A percentile compares a stretch with the other conserved stretches of the same genome.
phyloP scores from a whole-genome alignment of 106 monocot species.

The Alisma plantagoaquatica region DNA sequence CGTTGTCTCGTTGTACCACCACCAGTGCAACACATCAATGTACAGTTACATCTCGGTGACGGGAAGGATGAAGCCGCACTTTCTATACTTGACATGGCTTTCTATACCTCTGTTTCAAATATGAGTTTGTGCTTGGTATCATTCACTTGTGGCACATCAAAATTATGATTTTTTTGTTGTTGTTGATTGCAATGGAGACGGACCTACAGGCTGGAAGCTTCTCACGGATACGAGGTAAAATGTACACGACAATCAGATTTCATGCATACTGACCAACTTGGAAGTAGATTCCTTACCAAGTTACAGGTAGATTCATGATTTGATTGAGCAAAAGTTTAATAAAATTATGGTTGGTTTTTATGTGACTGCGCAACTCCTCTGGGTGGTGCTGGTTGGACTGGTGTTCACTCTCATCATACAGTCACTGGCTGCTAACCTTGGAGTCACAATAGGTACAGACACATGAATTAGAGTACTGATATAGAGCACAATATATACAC shows the following conservation, averaged over 20 bases:
- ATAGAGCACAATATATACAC: no score
- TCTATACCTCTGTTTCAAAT: background rate
- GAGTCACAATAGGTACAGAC: slow-evolving; percentile 52
- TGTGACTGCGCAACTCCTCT: slow-evolving; percentile 77
- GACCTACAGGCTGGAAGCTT: slow-evolving; percentile 19
- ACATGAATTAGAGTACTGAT: no score
- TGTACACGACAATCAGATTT: background rate
- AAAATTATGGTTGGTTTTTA: no score
- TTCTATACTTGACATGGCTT: background rate
- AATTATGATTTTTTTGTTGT: no score
- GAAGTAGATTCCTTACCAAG: no score
- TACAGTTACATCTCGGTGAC: no score
- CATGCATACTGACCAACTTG: no score
- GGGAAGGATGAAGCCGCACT: no score
- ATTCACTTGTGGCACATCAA: background rate
- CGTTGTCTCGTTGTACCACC: no score
- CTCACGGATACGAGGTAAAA: slow-evolving; percentile 15
- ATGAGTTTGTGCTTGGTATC: background rate
- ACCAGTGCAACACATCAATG: no score
- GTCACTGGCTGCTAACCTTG: slow-evolving; percentile 73
- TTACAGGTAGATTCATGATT: no score
- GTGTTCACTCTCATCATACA: slow-evolving; percentile 67
- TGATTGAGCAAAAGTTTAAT: no score
- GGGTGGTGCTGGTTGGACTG: slow-evolving; percentile 58
- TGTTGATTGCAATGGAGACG: slow-evolving; percentile 20